Evolutionary conservation across 306 rosid species (phyloP).

Genomic region (Potentilla sterilis): DNA sequence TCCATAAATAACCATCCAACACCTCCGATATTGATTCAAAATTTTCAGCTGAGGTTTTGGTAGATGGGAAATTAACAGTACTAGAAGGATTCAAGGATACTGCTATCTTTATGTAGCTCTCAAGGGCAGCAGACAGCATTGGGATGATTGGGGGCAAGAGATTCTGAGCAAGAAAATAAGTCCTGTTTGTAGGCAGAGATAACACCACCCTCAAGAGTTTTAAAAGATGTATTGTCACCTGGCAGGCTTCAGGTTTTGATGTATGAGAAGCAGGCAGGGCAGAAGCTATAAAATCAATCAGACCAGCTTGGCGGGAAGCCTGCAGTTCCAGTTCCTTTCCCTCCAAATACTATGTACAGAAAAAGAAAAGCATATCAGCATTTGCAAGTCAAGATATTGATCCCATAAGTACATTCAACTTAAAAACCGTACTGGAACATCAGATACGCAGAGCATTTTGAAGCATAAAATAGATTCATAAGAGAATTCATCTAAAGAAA

Average conservation of each 20-base stretch:
- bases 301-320: constrained; percentile 95
- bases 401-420: neutral
- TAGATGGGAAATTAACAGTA: constrained; percentile 52
- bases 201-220: constrained; percentile 82
- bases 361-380: constrained; percentile 9
- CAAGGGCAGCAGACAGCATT: constrained; percentile 92
- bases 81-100: constrained; percentile 77
- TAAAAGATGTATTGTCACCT: constrained; percentile 75
- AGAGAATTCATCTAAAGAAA: neutral
- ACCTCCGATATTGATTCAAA: constrained; percentile 83
- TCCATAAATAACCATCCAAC: constrained; percentile 84
- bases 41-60: constrained; percentile 76
- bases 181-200: constrained; percentile 73
- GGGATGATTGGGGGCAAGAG: constrained; percentile 94
- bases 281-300: constrained; percentile 95
- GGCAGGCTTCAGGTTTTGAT: constrained; percentile 96
- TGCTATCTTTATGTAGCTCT: constrained; percentile 90
- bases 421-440: neutral
- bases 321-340: constrained; percentile 94
- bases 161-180: constrained; percentile 88
- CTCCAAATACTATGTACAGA: constrained; percentile 68
- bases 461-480: constrained; percentile 2
- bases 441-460: neutral
- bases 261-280: constrained; percentile 97
- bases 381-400: constrained; percentile 13